phyloP scores from a whole-genome alignment of 2,329 filamentous ascomycete species.

The Epichloe uncinata region DNA sequence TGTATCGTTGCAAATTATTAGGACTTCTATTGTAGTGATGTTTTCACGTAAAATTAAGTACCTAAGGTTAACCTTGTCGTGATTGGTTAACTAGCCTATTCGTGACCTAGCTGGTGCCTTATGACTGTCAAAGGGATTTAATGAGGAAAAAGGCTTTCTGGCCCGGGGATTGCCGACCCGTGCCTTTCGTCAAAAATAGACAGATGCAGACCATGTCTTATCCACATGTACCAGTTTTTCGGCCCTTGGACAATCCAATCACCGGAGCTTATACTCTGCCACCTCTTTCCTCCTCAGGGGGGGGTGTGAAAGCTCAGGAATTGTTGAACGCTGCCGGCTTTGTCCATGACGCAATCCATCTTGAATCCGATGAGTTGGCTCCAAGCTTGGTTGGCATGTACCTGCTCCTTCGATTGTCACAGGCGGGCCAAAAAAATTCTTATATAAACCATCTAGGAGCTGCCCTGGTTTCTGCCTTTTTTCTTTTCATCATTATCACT shows the following conservation, averaged over 20 bases:
- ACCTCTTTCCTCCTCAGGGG: neutral
- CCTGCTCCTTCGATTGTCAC: neutral
- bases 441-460: conserved; percentile 1
- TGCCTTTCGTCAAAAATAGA: neutral
- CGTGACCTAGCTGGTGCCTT: no score
- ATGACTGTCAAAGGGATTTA: no score
- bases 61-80: no score
- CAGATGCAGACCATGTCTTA: neutral
- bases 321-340: neutral
- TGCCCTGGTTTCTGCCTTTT: neutral
- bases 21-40: no score
- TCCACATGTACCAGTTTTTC: neutral
- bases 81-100: no score
- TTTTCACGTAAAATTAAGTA: no score
- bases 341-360: conserved; percentile 3
- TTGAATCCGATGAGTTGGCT: neutral
- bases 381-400: neutral
- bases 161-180: neutral
- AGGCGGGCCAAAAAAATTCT: neutral
- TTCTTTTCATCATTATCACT: neutral
- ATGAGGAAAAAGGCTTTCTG: neutral
- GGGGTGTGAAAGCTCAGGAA: neutral
- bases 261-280: conserved; percentile 2
- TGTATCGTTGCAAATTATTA: no score
- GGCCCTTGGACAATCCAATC: neutral